Conservation (phyloP, 23 red algal species). For the Pyropia haitanensis region DNA sequence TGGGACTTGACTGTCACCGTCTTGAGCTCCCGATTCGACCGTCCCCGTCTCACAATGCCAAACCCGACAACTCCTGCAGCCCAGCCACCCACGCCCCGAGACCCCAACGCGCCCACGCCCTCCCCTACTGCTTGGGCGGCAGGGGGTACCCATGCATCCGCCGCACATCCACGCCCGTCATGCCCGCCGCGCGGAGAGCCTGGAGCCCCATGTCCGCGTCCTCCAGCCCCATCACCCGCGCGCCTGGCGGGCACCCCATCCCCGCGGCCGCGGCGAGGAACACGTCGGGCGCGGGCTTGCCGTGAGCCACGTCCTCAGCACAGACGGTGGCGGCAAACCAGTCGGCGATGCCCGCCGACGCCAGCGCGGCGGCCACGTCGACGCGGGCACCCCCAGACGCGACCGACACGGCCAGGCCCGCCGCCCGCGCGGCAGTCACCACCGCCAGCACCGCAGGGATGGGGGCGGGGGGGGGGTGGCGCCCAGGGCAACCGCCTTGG, state of each 20-base stretch:
- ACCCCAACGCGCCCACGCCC: no score
- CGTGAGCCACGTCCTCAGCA: constrained; percentile 29
- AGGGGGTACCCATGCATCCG: constrained; percentile 30
- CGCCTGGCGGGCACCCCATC: constrained; percentile 23
- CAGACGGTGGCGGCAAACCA: constrained; percentile 37
- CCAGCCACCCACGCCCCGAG: no score
- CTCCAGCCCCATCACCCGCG: constrained; percentile 36
- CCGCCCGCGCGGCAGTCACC: constrained; percentile 11
- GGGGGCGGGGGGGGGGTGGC: constrained; percentile 1
- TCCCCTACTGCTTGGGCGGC: no score
- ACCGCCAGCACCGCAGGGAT: constrained; percentile 22
- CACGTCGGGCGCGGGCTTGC: constrained; percentile 52
- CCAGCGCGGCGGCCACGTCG: constrained; percentile 20
- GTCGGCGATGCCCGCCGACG: constrained; percentile 10
- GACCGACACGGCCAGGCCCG: constrained; percentile 22
- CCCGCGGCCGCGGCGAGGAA: constrained; percentile 27
- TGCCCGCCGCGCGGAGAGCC: constrained; percentile 35
- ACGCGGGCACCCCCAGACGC: constrained; percentile 35
- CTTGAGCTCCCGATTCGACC: no score
- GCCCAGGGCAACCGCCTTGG: constrained; percentile 3
- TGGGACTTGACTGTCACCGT: no score
- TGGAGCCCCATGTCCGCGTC: constrained; percentile 50
- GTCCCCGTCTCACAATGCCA: no score
- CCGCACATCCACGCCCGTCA: constrained; percentile 35
- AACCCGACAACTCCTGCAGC: no score